A percentile compares a stretch with the other conserved stretches of the same genome.
Evolutionary conservation across 2,329 filamentous ascomycete genomes (phyloP).

Genomic region (Colletotrichum australisinense): DNA sequence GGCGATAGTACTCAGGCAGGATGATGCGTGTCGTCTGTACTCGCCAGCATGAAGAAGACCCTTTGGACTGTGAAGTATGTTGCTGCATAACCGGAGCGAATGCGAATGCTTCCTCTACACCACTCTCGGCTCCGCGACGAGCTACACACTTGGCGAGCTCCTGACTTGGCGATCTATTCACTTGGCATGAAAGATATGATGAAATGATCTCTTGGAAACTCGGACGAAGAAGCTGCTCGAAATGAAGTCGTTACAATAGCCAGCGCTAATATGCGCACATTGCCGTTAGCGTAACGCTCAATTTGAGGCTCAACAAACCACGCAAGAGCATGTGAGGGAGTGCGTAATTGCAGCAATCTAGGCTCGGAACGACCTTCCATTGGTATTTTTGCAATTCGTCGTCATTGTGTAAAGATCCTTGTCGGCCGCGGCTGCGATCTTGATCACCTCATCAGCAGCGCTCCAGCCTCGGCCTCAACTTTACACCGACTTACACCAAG

Average conservation of each 20-base stretch:
- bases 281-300: neutral
- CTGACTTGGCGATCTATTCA: neutral
- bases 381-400: neutral
- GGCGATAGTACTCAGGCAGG: neutral
- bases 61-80: neutral
- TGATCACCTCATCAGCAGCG: neutral
- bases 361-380: neutral
- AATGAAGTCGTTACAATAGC: neutral
- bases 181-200: neutral
- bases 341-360: neutral
- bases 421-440: neutral
- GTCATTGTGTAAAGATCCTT: neutral
- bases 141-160: neutral
- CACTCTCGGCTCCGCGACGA: neutral
- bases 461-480: neutral
- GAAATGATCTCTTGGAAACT: neutral
- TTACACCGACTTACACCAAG: neutral
- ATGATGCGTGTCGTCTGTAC: neutral
- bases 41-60: neutral
- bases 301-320: neutral
- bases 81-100: neutral
- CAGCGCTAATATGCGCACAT: neutral
- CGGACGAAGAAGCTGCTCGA: neutral
- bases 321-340: no score
- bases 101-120: neutral